A percentile compares a stretch with the other conserved stretches of the same genome.
Conservation (phyloP, 1,139 yeast genomes). For the Magnusiomyces starmeri region DNA sequence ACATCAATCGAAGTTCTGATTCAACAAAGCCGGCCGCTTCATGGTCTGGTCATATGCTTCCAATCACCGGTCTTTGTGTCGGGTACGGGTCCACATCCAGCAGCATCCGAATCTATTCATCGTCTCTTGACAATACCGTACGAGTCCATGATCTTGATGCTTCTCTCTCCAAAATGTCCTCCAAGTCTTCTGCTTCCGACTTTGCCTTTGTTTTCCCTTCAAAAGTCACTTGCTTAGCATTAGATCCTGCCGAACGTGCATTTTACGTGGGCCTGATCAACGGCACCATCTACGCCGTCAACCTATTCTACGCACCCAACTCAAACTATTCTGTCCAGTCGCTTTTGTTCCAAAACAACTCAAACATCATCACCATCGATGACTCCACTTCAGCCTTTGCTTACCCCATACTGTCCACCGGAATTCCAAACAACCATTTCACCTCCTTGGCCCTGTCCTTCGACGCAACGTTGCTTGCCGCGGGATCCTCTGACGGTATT, state of each 20-base stretch:
- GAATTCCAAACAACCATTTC: constrained; percentile 27
- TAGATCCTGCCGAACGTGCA: constrained; percentile 80
- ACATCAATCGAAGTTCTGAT: neutral
- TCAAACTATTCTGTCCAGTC: constrained; percentile 35
- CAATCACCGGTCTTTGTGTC: constrained; percentile 56
- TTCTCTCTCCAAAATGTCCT: constrained; percentile 30
- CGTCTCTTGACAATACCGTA: constrained; percentile 69
- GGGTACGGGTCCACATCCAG: constrained; percentile 55
- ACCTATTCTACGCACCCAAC: constrained; percentile 46
- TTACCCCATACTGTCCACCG: constrained; percentile 38
- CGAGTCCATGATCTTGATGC: constrained; percentile 38
- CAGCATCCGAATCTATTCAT: constrained; percentile 43
- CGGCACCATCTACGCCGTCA: constrained; percentile 55
- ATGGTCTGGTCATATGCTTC: constrained; percentile 69
- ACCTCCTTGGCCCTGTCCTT: constrained; percentile 54
- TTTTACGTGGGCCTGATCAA: constrained; percentile 61
- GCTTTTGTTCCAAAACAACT: constrained; percentile 40
- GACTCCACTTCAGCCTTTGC: constrained; percentile 40
- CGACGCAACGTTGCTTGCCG: constrained; percentile 67
- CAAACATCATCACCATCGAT: constrained; percentile 1
- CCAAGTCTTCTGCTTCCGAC: constrained; percentile 25
- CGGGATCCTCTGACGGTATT: constrained; percentile 70
- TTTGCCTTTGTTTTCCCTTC: constrained; percentile 64
- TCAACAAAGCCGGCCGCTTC: constrained; percentile 40
- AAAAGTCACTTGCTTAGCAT: constrained; percentile 50